These are phyloP conservation scores for Metschnikowia bowlesiae DNA, from an alignment of 805 yeast genomes.

Conservation along the genomic window DNA sequence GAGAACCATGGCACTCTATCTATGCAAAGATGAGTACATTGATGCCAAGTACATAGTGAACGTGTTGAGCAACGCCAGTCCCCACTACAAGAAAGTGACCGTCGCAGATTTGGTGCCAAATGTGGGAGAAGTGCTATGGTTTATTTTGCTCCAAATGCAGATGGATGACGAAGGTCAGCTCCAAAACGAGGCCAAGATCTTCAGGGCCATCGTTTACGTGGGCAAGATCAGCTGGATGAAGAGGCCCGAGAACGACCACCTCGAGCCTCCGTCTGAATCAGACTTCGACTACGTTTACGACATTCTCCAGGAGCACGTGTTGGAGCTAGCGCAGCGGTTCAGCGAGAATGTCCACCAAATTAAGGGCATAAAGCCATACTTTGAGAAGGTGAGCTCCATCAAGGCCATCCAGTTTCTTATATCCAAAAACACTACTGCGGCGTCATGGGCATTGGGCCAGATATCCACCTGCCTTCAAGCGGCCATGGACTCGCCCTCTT, in stretches of 20 bases:
- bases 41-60: constrained; percentile 48
- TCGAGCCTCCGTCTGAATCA: constrained; percentile 9
- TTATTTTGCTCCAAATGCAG: constrained; percentile 29
- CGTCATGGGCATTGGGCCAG: constrained; percentile 65
- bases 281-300: constrained; percentile 25
- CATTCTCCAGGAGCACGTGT: constrained; percentile 50
- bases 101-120: constrained; percentile 33
- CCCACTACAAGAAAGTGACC: constrained; percentile 35
- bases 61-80: constrained; percentile 50
- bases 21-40: constrained; percentile 47
- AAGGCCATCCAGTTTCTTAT: constrained; percentile 70
- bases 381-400: constrained; percentile 67
- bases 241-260: constrained; percentile 7
- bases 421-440: constrained; percentile 50
- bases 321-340: constrained; percentile 74
- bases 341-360: constrained; percentile 75
- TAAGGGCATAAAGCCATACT: constrained; percentile 64
- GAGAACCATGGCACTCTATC: constrained; percentile 52
- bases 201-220: constrained; percentile 40
- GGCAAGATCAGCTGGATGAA: constrained; percentile 25
- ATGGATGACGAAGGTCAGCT: constrained; percentile 26
- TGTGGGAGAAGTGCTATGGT: constrained; percentile 39
- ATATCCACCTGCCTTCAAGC: constrained; percentile 82
- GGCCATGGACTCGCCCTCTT: constrained; percentile 57
- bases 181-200: constrained; percentile 32